These are phyloP conservation scores for Retiboletus fuscus DNA, from an alignment of 1,284 basidiomycete species.

Conservation along the genomic window DNA sequence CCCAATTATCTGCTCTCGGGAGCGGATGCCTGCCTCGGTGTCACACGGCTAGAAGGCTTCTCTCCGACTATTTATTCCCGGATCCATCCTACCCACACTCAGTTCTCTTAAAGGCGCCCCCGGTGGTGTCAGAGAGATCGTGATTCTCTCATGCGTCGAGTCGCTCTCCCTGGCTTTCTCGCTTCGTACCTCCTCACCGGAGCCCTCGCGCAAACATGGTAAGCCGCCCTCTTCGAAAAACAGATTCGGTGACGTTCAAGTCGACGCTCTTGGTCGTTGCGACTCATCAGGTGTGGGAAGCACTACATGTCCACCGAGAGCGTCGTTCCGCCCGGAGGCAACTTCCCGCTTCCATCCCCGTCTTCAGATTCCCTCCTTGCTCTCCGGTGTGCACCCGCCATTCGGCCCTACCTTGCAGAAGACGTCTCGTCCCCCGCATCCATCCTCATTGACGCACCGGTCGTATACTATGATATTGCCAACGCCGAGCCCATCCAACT, in stretches of 20 bases:
- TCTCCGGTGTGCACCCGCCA: slow-evolving; percentile 47
- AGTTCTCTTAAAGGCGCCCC: background rate
- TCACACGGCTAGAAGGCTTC: slow-evolving; percentile 11
- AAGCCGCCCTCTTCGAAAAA: background rate
- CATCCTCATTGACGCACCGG: slow-evolving; percentile 45
- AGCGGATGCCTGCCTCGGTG: background rate
- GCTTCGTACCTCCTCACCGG: slow-evolving; percentile 35
- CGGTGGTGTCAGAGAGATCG: background rate
- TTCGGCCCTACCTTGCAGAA: slow-evolving; percentile 49
- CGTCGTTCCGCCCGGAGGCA: slow-evolving; percentile 40
- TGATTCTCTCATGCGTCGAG: slow-evolving; percentile 35
- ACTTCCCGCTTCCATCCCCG: slow-evolving; percentile 39
- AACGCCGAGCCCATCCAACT: slow-evolving; percentile 44
- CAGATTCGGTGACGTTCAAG: background rate
- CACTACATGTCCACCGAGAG: slow-evolving; percentile 41
- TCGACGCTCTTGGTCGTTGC: background rate
- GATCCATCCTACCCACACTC: background rate
- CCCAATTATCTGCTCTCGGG: background rate
- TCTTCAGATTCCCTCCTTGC: slow-evolving; percentile 45
- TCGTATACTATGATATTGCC: slow-evolving; percentile 43
- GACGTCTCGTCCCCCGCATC: slow-evolving; percentile 37
- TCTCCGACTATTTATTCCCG: slow-evolving; percentile 24
- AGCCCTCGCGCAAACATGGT: slow-evolving; percentile 51
- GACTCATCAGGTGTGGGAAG: slow-evolving; percentile 47
- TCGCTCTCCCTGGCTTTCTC: slow-evolving; percentile 27